Evolutionary conservation across 106 monocot species (phyloP).

Genomic region (Allium sativum): DNA sequence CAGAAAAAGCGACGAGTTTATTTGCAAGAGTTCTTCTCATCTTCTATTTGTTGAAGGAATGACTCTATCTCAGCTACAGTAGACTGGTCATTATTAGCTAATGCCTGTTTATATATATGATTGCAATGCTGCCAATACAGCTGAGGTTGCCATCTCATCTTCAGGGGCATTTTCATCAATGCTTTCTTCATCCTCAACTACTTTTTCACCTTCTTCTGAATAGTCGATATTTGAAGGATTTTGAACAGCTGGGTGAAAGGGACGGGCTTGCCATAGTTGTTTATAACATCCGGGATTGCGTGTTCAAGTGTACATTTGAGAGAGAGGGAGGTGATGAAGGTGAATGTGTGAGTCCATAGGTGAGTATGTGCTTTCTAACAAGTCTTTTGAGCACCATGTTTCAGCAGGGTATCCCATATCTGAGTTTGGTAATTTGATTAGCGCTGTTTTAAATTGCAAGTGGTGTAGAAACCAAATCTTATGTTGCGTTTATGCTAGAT

Average conservation of each 20-base stretch:
- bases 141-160: slow-evolving; percentile 34
- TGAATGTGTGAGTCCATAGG: slow-evolving; percentile 18
- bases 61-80: slow-evolving; percentile 57
- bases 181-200: slow-evolving; percentile 12
- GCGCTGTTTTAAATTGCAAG: no score
- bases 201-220: slow-evolving; percentile 31
- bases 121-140: slow-evolving; percentile 27
- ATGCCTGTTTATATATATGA: slow-evolving; percentile 74
- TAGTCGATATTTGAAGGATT: slow-evolving; percentile 23
- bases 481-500: no score
- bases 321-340: slow-evolving; percentile 16
- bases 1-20: slow-evolving; percentile 33
- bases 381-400: background rate
- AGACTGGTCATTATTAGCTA: slow-evolving; percentile 43
- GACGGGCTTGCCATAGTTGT: slow-evolving; percentile 6
- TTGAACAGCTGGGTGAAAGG: slow-evolving; percentile 12
- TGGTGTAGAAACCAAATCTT: no score
- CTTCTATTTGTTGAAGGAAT: slow-evolving; percentile 68
- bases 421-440: no score
- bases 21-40: slow-evolving; percentile 50
- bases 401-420: no score
- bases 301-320: slow-evolving; percentile 24
- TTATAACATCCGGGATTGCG: slow-evolving; percentile 16
- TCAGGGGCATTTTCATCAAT: background rate
- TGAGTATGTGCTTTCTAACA: slow-evolving; percentile 3